Evolutionary conservation across 148 eudicot species (phyloP).

Genomic region (Camellia sinensis): DNA sequence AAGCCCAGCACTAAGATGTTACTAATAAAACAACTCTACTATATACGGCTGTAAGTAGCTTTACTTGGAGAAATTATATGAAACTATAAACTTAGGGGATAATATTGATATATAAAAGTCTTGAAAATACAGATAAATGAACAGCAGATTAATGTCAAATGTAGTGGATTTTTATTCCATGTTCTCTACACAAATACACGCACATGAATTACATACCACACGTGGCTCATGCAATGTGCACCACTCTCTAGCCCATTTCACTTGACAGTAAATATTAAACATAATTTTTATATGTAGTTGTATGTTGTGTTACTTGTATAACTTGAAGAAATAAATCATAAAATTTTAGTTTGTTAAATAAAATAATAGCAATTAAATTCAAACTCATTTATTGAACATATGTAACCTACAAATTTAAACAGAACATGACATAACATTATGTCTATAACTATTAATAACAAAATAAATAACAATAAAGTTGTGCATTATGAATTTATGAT

Average conservation of each 20-base stretch:
- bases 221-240: not conserved
- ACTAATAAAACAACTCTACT: not conserved
- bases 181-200: not conserved
- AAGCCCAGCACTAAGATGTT: not conserved
- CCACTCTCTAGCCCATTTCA: not conserved
- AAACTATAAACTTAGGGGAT: not conserved
- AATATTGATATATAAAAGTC: not conserved
- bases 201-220: not conserved
- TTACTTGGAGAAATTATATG: not conserved
- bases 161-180: not conserved
- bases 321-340: no score
- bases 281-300: no score
- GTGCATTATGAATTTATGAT: no score
- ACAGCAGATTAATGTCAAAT: not conserved
- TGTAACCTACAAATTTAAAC: no score
- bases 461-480: no score
- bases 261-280: no score
- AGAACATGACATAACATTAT: no score
- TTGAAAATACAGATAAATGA: not conserved
- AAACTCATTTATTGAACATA: no score
- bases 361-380: no score
- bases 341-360: no score
- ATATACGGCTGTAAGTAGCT: not conserved
- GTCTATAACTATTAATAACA: no score
- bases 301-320: no score